Percentiles rank a stretch among this genome's conserved stretches.
Conservation (phyloP, 768 basidiomycete species). For the Phylloporus sp. region DNA sequence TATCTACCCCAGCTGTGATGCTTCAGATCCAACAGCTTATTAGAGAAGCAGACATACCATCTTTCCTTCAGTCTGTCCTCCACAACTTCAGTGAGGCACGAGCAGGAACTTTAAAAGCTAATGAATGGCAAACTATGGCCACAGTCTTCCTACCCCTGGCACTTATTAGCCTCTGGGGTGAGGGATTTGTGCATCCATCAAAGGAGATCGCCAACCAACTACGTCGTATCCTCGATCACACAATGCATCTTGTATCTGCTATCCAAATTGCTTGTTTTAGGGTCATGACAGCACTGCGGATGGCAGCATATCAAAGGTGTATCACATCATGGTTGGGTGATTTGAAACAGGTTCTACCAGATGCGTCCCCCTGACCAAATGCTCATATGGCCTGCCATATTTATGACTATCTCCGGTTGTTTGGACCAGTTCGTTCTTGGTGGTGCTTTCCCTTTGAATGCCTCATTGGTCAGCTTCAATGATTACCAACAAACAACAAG, state of each 20-base stretch:
- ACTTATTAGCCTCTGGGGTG: constrained; percentile 19
- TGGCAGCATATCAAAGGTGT: constrained; percentile 4
- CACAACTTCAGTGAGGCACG: constrained; percentile 13
- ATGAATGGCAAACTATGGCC: constrained; percentile 16
- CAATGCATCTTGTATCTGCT: neutral
- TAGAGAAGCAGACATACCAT: neutral
- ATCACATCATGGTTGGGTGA: constrained; percentile 18
- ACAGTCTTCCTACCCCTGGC: constrained; percentile 17
- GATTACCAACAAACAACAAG: constrained; percentile 22
- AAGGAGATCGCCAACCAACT: neutral
- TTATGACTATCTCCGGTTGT: constrained; percentile 31
- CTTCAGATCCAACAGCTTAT: neutral
- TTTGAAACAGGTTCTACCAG: constrained; percentile 20
- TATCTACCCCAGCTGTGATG: neutral
- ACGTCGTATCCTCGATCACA: constrained; percentile 19
- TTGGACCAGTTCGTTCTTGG: constrained; percentile 37
- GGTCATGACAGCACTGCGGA: constrained; percentile 6
- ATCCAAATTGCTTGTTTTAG: neutral
- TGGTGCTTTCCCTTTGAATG: constrained; percentile 27
- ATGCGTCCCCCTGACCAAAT: constrained; percentile 16
- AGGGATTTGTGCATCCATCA: neutral
- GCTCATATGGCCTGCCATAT: constrained; percentile 30
- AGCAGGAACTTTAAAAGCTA: constrained; percentile 17
- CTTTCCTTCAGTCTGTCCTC: constrained; percentile 4
- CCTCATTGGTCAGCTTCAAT: constrained; percentile 22